A percentile compares a stretch with the other conserved stretches of the same genome.
These are phyloP conservation scores for Cyanodermella asteris DNA, from an alignment of 2,329 filamentous ascomycete species.

Conservation along the genomic window DNA sequence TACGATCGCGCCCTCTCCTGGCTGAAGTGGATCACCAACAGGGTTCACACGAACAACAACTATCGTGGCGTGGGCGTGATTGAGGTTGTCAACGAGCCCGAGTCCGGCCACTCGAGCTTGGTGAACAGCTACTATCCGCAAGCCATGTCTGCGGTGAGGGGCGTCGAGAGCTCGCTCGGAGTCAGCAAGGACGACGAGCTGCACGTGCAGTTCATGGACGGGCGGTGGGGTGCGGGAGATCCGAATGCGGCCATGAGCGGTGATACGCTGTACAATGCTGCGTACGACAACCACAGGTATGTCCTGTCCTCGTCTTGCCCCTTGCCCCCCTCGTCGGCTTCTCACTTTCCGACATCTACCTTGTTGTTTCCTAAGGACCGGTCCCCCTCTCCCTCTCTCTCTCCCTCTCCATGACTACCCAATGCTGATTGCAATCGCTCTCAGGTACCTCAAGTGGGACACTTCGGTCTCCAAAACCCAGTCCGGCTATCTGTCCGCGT, in stretches of 20 bases:
- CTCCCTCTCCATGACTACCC: too few species aligned
- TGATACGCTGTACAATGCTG: conserved; percentile 19
- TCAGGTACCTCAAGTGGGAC: too few species aligned
- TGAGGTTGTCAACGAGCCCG: conserved; percentile 36
- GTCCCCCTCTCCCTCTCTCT: too few species aligned
- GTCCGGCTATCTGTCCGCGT: conserved; percentile 27
- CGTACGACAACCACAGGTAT: conserved; percentile 39
- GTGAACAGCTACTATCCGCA: conserved; percentile 25
- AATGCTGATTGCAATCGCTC: too few species aligned
- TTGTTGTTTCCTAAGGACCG: too few species aligned
- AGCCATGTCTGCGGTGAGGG: conserved; percentile 25
- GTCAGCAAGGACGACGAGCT: conserved; percentile 22
- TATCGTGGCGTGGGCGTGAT: conserved; percentile 37
- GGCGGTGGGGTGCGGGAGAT: conserved; percentile 33
- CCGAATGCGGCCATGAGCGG: conserved; percentile 24
- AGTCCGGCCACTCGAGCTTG: conserved; percentile 14
- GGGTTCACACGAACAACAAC: conserved; percentile 25
- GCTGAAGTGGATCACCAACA: conserved; percentile 31
- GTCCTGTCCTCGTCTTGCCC: too few species aligned
- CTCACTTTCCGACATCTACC: too few species aligned
- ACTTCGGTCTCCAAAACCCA: conserved; percentile 22
- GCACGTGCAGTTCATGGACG: conserved; percentile 33
- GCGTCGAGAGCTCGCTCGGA: conserved; percentile 23
- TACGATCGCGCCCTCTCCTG: conserved; percentile 33
- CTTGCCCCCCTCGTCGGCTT: too few species aligned